A percentile compares a stretch with the other conserved stretches of the same genome.
These are phyloP conservation scores for Hsuehochloa calcarea DNA, from an alignment of 176 grass and related monocot species.

Conservation along the genomic window DNA sequence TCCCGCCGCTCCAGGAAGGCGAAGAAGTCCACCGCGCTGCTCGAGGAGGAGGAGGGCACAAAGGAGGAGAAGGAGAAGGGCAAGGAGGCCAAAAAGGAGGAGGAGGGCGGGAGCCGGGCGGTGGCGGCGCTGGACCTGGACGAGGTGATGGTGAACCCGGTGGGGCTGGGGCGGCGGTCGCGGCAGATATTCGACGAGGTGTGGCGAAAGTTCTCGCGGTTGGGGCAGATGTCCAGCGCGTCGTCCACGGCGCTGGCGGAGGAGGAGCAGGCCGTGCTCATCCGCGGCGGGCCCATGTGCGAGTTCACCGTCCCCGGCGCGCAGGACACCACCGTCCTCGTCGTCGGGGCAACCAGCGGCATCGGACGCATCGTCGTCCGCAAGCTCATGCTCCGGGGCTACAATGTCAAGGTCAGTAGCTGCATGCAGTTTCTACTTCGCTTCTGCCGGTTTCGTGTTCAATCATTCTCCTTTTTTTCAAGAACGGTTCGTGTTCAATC, in stretches of 20 bases:
- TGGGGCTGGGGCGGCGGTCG: conserved; percentile 76
- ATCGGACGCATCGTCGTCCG: conserved; percentile 91
- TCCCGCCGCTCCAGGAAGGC: conserved; percentile 32
- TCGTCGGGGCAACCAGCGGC: conserved; percentile 3
- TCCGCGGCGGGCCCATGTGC: conserved; percentile 81
- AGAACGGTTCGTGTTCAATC: too few species aligned
- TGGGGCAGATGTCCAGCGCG: conserved; percentile 89
- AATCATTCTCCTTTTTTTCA: neutral
- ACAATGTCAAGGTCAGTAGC: conserved; percentile 76
- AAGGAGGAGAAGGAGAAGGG: too few species aligned
- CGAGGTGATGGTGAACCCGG: conserved; percentile 83
- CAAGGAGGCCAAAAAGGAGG: neutral
- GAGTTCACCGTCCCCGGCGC: conserved; percentile 90
- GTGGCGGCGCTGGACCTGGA: conserved; percentile 61
- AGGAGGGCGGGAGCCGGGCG: conserved; percentile 30
- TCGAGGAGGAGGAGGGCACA: neutral
- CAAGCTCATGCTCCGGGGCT: conserved; percentile 95
- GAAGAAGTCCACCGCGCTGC: conserved; percentile 26
- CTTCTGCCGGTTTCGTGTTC: too few species aligned
- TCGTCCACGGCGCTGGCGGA: conserved; percentile 48
- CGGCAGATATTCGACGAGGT: conserved; percentile 97
- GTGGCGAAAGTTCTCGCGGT: conserved; percentile 96
- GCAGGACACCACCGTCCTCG: conserved; percentile 90
- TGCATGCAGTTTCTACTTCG: neutral
- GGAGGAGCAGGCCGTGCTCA: neutral